These are phyloP conservation scores for Nitzschia palea DNA, from an alignment of 108 stramenopile genomes.

Conservation along the genomic window DNA sequence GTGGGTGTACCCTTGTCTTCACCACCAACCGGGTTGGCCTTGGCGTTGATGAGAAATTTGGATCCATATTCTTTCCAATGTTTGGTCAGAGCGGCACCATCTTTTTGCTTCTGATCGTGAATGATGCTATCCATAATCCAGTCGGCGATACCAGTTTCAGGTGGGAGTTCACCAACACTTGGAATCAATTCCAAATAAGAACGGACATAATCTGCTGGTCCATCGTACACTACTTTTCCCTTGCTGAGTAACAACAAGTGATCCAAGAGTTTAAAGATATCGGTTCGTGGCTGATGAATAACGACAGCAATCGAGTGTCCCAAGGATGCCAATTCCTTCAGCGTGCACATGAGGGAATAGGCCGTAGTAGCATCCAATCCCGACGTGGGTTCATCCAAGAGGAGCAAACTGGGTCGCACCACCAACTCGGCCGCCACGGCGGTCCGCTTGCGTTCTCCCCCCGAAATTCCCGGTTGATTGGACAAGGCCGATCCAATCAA, in stretches of 20 bases:
- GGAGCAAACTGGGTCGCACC: slow-evolving; percentile 65
- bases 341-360: slow-evolving; percentile 57
- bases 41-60: neutral
- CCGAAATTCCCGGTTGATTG: slow-evolving; percentile 61
- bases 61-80: neutral
- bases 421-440: slow-evolving; percentile 86
- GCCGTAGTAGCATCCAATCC: slow-evolving; percentile 87
- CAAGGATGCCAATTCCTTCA: slow-evolving; percentile 59
- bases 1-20: neutral
- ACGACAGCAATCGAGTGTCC: slow-evolving; percentile 83
- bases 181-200: slow-evolving; percentile 59
- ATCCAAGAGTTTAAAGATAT: slow-evolving; percentile 83
- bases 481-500: slow-evolving; percentile 55
- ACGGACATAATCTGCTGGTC: slow-evolving; percentile 39
- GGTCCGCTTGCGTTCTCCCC: slow-evolving; percentile 87
- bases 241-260: slow-evolving; percentile 74
- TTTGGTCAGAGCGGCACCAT: slow-evolving; percentile 1
- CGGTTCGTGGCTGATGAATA: slow-evolving; percentile 89
- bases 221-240: slow-evolving; percentile 65
- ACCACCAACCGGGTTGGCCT: neutral
- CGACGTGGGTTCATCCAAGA: slow-evolving; percentile 81
- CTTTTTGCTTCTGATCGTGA: slow-evolving; percentile 5
- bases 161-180: slow-evolving; percentile 43
- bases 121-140: slow-evolving; percentile 84
- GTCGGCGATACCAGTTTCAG: slow-evolving; percentile 77